Conservation (phyloP, 495 filamentous ascomycete species). For the Hypoxylon fragiforme region DNA sequence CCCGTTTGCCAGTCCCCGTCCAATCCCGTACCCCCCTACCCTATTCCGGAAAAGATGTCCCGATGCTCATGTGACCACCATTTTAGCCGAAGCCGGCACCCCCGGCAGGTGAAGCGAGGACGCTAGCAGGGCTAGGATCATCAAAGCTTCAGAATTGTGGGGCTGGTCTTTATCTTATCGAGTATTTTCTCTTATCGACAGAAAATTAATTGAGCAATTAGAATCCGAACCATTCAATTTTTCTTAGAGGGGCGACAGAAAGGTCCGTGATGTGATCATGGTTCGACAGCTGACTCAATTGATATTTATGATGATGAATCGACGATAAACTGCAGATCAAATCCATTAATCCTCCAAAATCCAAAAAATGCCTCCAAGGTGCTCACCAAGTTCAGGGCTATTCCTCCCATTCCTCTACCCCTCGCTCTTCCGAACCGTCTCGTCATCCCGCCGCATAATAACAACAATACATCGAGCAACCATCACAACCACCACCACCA, state of each 20-base stretch:
- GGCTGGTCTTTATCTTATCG: constrained; percentile 29
- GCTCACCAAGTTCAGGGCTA: constrained; percentile 46
- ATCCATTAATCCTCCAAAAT: constrained; percentile 5
- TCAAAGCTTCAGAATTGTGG: background rate
- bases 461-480: constrained; percentile 25
- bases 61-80: constrained; percentile 27
- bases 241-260: background rate
- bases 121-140: background rate
- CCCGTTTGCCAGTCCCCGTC: background rate
- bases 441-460: constrained; percentile 30
- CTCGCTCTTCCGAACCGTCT: constrained; percentile 48
- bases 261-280: background rate
- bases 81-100: constrained; percentile 33
- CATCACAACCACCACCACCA: no score
- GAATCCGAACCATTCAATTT: background rate
- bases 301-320: no score
- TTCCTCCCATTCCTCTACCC: constrained; percentile 71
- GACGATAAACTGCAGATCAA: no score
- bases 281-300: constrained; percentile 1
- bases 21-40: constrained; percentile 13
- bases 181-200: constrained; percentile 13
- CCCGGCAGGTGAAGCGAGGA: constrained; percentile 18
- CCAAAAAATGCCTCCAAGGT: constrained; percentile 54
- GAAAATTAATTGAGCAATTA: background rate
- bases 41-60: constrained; percentile 33